Conservation (phyloP, 179 eudicot genomes). For the Carnegiea gigantea region DNA sequence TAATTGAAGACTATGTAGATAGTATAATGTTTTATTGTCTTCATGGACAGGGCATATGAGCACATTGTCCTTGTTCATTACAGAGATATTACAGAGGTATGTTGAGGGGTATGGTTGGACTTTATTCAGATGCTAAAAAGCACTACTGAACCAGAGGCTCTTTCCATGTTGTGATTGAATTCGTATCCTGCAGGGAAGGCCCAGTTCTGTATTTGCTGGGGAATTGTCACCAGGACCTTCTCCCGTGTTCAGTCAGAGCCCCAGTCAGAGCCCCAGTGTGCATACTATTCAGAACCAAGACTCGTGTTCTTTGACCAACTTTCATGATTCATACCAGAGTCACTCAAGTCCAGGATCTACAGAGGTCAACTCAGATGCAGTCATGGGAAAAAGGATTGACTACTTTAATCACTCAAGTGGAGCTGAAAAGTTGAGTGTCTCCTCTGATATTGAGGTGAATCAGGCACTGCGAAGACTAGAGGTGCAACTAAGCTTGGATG, state of each 20-base stretch:
- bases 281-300: conserved; percentile 44
- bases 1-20: not conserved
- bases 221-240: conserved; percentile 50
- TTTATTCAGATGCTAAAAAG: not conserved
- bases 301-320: conserved; percentile 42
- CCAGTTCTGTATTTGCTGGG: conserved; percentile 40
- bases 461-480: conserved; percentile 67
- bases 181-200: conserved; percentile 48
- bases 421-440: conserved; percentile 29
- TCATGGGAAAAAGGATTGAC: conserved; percentile 31
- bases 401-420: conserved; percentile 28
- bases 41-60: conserved; percentile 59
- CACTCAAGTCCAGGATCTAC: conserved; percentile 57
- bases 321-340: conserved; percentile 44
- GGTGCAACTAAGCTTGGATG: conserved; percentile 79
- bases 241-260: conserved; percentile 48
- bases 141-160: not conserved
- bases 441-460: conserved; percentile 42
- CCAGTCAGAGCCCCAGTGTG: conserved; percentile 54
- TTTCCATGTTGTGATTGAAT: not conserved
- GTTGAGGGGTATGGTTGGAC: conserved; percentile 16
- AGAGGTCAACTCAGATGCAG: conserved; percentile 62
- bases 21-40: conserved; percentile 19
- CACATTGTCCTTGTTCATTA: conserved; percentile 99
- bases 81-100: conserved; percentile 72